phyloP scores from a whole-genome alignment of 2,329 filamentous ascomycete genomes.

The Cladophialophora chaetospira region DNA sequence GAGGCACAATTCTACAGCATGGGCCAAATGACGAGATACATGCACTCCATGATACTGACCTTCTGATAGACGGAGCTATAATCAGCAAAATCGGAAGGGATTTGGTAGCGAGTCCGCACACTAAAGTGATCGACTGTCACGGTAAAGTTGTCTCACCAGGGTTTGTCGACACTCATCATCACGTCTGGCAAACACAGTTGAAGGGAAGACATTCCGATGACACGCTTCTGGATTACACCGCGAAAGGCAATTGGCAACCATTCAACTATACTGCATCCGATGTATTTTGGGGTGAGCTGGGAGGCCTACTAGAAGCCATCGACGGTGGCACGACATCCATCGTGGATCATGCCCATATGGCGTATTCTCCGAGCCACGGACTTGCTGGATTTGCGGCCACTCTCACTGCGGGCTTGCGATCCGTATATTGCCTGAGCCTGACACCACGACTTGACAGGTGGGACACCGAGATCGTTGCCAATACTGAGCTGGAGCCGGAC shows the following conservation, averaged over 20 bases:
- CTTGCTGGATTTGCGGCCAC: neutral
- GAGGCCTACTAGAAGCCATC: constrained; percentile 3
- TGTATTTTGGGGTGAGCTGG: constrained; percentile 10
- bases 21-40: neutral
- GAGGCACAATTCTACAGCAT: constrained; percentile 7
- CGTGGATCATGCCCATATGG: constrained; percentile 12
- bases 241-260: constrained; percentile 9
- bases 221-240: constrained; percentile 10
- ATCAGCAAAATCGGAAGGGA: constrained; percentile 6
- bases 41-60: constrained; percentile 1
- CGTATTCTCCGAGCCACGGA: constrained; percentile 3
- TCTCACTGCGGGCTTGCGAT: neutral
- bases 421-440: constrained; percentile 1
- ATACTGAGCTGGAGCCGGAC: neutral
- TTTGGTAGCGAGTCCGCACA: neutral
- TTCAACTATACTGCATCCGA: constrained; percentile 5
- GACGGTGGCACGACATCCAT: constrained; percentile 7
- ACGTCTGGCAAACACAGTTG: constrained; percentile 4
- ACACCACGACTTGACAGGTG: constrained; percentile 9
- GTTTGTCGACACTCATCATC: constrained; percentile 12
- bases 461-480: neutral
- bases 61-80: neutral
- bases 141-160: constrained; percentile 5
- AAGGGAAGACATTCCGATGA: constrained; percentile 10
- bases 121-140: constrained; percentile 5